Evolutionary conservation across 164 flowering plant species (phyloP).

Genomic region (Santalum album): DNA sequence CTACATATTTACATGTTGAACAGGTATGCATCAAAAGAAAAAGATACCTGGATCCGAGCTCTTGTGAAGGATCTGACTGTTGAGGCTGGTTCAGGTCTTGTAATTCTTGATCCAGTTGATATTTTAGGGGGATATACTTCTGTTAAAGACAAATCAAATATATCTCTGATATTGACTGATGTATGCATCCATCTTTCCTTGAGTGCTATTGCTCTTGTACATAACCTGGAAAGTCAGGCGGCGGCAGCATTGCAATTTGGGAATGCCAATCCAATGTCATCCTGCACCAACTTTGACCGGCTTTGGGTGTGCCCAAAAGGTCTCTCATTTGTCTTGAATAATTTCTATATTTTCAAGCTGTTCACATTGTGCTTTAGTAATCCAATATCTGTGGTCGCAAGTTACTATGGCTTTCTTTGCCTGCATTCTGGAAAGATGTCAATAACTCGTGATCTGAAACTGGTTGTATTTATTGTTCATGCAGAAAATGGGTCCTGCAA

Average conservation of each 20-base stretch:
- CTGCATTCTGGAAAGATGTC: too few species aligned
- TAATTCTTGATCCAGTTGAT: slow-evolving; percentile 89
- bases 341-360: too few species aligned
- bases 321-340: slow-evolving; percentile 8
- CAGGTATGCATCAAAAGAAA: slow-evolving; percentile 95
- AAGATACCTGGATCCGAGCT: slow-evolving; percentile 86
- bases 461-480: slow-evolving; percentile 8
- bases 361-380: too few species aligned
- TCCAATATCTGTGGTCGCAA: too few species aligned
- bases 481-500: slow-evolving; percentile 52
- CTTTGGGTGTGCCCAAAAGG: slow-evolving; percentile 88
- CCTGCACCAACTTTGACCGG: slow-evolving; percentile 76
- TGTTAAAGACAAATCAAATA: slow-evolving; percentile 78
- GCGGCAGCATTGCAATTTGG: slow-evolving; percentile 69
- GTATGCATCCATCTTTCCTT: slow-evolving; percentile 73
- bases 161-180: slow-evolving; percentile 72
- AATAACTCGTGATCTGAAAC: too few species aligned
- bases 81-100: slow-evolving; percentile 97
- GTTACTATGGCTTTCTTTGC: too few species aligned
- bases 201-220: slow-evolving; percentile 74
- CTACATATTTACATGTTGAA: slow-evolving; percentile 6
- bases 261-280: slow-evolving; percentile 62
- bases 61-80: slow-evolving; percentile 76
- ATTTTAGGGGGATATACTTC: slow-evolving; percentile 88
- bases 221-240: slow-evolving; percentile 77